Evolutionary conservation across 148 eudicot genomes (phyloP), one percentile per base, ranked within the genome.

Genomic region (Nyssa sinensis): DNA sequence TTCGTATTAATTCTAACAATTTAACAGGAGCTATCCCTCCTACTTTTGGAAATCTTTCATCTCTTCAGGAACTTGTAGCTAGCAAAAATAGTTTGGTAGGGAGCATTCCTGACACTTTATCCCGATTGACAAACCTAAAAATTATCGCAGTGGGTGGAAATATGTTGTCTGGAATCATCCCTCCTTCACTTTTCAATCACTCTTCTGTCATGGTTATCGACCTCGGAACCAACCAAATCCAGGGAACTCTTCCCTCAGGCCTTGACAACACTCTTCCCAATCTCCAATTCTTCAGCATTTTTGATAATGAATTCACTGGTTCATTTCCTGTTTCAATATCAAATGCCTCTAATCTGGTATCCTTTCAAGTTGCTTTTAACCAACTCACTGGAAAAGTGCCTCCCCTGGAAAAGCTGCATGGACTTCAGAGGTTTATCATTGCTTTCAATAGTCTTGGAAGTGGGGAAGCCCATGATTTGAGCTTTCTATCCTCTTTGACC

Each of bases 401-500:
- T 13, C 17, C 59, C 6, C 8, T 55, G 25, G 59, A 55, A 44
- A 44, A n/a, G 24, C 7, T n/a, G 0, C 25, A 55, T 7, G 21
- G 6, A 19, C 59, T 55, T n/a, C 59, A 21, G 25, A 23, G 1
- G 7, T 0, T 55, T 17, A 0, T 55, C 5, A 0, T 55, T 17
- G 1, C 6, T 19, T 14, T 2, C 2, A 49, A 49, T 14, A 49
- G 14, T 19, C 79, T 86, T 1, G 84, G 87, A 37, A 34, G 13
- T 7, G 77, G 67, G 21, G 66, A 49, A 71, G 28, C 70, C 21
- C 23, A 27, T 59, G 84, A 86, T 58, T 23, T 86, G 68, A 28
- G 28, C 6, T 86, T 83, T 30, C 24, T 86, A 24, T 41, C 70
- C 5, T 67, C 82, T 8, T 66, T 83, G 11, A 60, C 68, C 31